A percentile compares a stretch with the other conserved stretches of the same genome.
Conservation (phyloP, 2,329 filamentous ascomycete species). For the Calonectria honghensis region DNA sequence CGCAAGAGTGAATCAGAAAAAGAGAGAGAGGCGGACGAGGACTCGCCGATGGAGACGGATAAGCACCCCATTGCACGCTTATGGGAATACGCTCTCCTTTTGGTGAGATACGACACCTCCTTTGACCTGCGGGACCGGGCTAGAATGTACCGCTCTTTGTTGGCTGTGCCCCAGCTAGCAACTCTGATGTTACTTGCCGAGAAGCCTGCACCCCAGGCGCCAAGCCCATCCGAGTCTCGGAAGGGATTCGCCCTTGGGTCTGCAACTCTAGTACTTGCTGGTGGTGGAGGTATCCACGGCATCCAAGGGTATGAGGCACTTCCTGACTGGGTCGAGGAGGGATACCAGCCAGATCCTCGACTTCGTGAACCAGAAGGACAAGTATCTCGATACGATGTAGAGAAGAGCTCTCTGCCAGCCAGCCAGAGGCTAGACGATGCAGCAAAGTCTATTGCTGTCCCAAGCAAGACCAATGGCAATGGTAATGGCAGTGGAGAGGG, state of each 20-base stretch:
- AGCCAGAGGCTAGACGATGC: constrained; percentile 79
- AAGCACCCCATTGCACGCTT: constrained; percentile 83
- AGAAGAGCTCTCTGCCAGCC: constrained; percentile 70
- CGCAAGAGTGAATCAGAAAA: constrained; percentile 69
- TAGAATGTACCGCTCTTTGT: constrained; percentile 89
- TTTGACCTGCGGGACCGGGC: constrained; percentile 96
- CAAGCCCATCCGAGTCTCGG: constrained; percentile 89
- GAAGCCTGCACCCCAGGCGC: constrained; percentile 93
- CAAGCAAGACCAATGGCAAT: constrained; percentile 69
- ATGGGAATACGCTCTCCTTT: constrained; percentile 89
- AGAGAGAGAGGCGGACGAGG: constrained; percentile 59
- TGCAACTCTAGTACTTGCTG: constrained; percentile 88
- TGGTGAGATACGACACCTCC: constrained; percentile 94
- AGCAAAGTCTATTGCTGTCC: constrained; percentile 58
- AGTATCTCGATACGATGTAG: constrained; percentile 58
- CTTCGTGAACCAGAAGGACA: constrained; percentile 77
- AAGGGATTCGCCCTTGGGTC: constrained; percentile 88
- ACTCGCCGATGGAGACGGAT: constrained; percentile 57
- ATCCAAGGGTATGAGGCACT: constrained; percentile 86
- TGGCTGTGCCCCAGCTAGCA: constrained; percentile 89
- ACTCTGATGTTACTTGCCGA: constrained; percentile 93
- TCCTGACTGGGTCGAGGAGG: constrained; percentile 89
- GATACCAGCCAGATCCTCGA: constrained; percentile 84
- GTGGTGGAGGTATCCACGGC: constrained; percentile 82
- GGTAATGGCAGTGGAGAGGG: constrained; percentile 70